These are phyloP conservation scores for Sclerotinia minor DNA, from an alignment of 2,329 filamentous ascomycete species.

Conservation along the genomic window DNA sequence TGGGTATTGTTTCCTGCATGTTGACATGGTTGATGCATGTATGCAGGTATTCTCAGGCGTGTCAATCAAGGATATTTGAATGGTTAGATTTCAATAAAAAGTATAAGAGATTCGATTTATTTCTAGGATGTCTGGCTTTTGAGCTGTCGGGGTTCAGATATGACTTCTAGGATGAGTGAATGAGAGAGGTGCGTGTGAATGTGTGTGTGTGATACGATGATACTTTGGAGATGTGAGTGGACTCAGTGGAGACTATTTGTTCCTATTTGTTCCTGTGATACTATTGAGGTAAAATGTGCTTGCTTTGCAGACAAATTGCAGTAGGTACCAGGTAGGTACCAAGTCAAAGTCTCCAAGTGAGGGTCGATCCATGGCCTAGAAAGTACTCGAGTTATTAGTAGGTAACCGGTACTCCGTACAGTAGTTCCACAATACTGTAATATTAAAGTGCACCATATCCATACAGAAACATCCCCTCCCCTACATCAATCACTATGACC, in stretches of 20 bases:
- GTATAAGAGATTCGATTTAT: conserved; percentile 3
- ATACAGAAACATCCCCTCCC: not conserved
- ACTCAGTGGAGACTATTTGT: too few species aligned
- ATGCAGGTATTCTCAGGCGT: conserved; percentile 15
- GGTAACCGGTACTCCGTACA: not conserved
- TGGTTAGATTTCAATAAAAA: conserved; percentile 14
- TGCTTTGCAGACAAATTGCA: too few species aligned
- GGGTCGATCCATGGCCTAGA: not conserved
- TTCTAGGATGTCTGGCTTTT: conserved; percentile 16
- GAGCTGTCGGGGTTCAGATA: not conserved
- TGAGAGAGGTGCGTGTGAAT: not conserved
- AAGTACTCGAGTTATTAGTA: not conserved
- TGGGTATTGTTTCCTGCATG: conserved; percentile 16
- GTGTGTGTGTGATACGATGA: not conserved
- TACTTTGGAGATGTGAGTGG: not conserved
- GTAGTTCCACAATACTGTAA: not conserved
- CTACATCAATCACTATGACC: not conserved
- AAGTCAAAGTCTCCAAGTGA: not conserved
- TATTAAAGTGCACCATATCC: not conserved
- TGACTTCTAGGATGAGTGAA: not conserved
- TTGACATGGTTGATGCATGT: conserved; percentile 16
- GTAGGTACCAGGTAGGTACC: not conserved
- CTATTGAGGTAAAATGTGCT: not conserved
- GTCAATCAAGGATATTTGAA: conserved; percentile 9
- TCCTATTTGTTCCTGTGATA: not conserved